Percentiles rank a stretch among this genome's conserved stretches.
Evolutionary conservation across 1,284 basidiomycete genomes (phyloP).

Genomic region (Fomitopsis schrenkii): DNA sequence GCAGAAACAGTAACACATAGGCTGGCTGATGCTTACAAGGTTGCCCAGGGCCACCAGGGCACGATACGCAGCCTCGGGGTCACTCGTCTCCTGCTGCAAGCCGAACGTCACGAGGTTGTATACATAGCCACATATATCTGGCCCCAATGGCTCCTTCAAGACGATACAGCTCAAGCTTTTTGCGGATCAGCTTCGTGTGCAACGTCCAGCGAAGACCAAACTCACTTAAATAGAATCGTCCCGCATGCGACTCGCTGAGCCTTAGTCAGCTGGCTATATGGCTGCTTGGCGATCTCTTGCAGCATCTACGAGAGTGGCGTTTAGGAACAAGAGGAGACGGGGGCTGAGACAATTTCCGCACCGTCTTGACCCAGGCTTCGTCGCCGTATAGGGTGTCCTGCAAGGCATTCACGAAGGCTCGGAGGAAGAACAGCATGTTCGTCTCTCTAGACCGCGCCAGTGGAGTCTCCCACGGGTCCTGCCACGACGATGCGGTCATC

Average conservation of each 20-base stretch:
- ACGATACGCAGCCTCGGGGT: slow-evolving; percentile 85
- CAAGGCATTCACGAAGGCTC: slow-evolving; percentile 81
- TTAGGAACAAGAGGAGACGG: neutral
- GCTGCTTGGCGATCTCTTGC: slow-evolving; percentile 42
- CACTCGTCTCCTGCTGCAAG: slow-evolving; percentile 62
- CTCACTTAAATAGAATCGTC: slow-evolving; percentile 81
- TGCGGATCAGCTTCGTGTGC: slow-evolving; percentile 4
- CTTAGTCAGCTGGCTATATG: slow-evolving; percentile 59
- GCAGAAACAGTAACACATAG: neutral
- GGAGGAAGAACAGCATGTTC: slow-evolving; percentile 81
- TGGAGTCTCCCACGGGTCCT: slow-evolving; percentile 45
- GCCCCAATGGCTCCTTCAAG: slow-evolving; percentile 38
- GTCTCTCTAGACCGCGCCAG: slow-evolving; percentile 75
- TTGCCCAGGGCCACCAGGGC: slow-evolving; percentile 88
- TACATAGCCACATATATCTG: slow-evolving; percentile 31
- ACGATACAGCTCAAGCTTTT: slow-evolving; percentile 60
- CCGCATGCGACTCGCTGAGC: slow-evolving; percentile 70
- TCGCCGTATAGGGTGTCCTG: slow-evolving; percentile 46
- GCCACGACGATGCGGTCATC: slow-evolving; percentile 72
- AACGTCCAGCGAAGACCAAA: slow-evolving; percentile 5
- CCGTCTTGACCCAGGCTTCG: slow-evolving; percentile 48
- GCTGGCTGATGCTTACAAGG: slow-evolving; percentile 28
- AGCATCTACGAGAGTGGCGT: slow-evolving; percentile 43
- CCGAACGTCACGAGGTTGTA: slow-evolving; percentile 48
- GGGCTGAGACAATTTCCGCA: slow-evolving; percentile 21